phyloP scores from a whole-genome alignment of 805 yeast species.

The Maudiozyma bulderi region DNA sequence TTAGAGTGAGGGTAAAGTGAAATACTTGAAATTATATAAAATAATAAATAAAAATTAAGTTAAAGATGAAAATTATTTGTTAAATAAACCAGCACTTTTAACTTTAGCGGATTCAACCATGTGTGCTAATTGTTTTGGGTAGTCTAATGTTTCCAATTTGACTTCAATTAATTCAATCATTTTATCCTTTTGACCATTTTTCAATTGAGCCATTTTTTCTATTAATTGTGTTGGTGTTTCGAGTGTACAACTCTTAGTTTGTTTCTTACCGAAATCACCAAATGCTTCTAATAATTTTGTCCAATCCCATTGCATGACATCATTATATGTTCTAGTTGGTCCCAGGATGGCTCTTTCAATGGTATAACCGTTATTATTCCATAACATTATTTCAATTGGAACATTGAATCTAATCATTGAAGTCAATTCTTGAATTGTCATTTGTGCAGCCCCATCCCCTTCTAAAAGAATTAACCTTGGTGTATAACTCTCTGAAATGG shows the following conservation, averaged over 20 bases:
- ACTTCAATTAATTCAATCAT: constrained; percentile 50
- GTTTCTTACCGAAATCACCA: constrained; percentile 38
- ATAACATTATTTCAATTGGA: constrained; percentile 59
- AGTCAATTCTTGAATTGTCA: constrained; percentile 82
- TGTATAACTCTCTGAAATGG: constrained; percentile 14
- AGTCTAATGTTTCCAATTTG: constrained; percentile 47
- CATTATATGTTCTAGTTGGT: constrained; percentile 66
- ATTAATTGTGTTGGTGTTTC: constrained; percentile 33
- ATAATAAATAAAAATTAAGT: not conserved
- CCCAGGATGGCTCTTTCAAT: constrained; percentile 85
- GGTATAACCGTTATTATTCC: constrained; percentile 84
- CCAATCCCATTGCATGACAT: constrained; percentile 80
- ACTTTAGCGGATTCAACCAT: constrained; percentile 28
- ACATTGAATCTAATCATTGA: constrained; percentile 50
- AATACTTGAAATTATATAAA: too few species aligned
- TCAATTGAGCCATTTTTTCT: constrained; percentile 29
- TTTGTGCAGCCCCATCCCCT: constrained; percentile 94
- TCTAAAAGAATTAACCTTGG: constrained; percentile 63
- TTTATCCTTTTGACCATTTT: constrained; percentile 26
- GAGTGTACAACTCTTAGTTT: constrained; percentile 29
- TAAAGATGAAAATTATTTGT: not conserved
- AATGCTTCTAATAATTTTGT: constrained; percentile 54
- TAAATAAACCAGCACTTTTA: not conserved
- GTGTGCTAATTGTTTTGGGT: constrained; percentile 49
- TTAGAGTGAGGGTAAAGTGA: too few species aligned